Evolutionary conservation across 345 rosid species (phyloP).

Genomic region (Salix brachista): DNA sequence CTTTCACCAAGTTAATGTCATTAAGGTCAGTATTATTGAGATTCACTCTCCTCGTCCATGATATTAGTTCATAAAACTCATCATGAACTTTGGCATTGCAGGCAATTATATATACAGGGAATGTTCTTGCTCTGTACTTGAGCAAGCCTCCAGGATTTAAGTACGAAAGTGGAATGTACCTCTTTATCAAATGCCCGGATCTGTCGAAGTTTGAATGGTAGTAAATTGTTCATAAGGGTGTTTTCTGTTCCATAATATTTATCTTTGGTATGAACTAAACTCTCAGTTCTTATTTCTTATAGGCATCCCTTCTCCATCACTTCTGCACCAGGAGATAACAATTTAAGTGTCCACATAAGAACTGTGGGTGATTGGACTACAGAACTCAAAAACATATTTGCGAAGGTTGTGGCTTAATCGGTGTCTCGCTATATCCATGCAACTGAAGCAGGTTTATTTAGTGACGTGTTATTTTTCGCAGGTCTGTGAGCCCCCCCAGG

Average conservation of each 20-base stretch:
- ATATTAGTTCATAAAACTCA: not conserved
- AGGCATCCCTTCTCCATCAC: conserved; percentile 99
- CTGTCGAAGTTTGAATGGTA: conserved; percentile 83
- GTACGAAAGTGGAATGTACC: conserved; percentile 93
- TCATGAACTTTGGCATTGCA: conserved; percentile 24
- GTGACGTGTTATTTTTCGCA: conserved; percentile 11
- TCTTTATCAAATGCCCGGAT: conserved; percentile 84
- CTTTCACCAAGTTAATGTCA: conserved; percentile 57
- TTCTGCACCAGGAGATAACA: conserved; percentile 86
- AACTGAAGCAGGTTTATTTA: not conserved
- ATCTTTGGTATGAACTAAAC: not conserved
- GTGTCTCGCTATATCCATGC: not conserved
- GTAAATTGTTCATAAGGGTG: not conserved
- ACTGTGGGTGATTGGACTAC: conserved; percentile 92
- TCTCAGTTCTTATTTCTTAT: not conserved
- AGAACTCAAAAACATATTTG: conserved; percentile 61
- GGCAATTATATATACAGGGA: conserved; percentile 88
- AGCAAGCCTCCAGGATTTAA: conserved; percentile 77
- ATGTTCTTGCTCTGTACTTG: conserved; percentile 82
- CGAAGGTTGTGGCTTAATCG: conserved; percentile 36
- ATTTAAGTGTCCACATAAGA: conserved; percentile 83
- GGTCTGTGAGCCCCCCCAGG: conserved; percentile 64
- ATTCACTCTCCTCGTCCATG: not conserved
- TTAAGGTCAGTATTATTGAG: conserved; percentile 49
- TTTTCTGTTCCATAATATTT: not conserved